Percentiles rank a stretch among this genome's conserved stretches.
phyloP scores from a whole-genome alignment of 2,329 filamentous ascomycete species.

The Thielaviopsis populi region DNA sequence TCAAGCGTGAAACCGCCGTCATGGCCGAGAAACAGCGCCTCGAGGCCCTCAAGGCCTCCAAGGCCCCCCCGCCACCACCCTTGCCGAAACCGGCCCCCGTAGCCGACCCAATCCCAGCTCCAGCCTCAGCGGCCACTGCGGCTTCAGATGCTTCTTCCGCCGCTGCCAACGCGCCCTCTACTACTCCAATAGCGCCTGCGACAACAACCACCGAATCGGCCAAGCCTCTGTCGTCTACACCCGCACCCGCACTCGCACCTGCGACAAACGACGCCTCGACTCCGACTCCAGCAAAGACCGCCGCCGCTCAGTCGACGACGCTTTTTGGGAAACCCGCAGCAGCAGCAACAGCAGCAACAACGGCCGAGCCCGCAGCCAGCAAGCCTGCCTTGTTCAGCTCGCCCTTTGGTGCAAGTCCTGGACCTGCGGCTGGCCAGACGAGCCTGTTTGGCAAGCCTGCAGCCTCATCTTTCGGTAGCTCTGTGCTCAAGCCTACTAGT shows the following conservation, averaged over 20 bases:
- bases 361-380: background rate
- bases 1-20: slow-evolving; percentile 31
- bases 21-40: slow-evolving; percentile 34
- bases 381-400: background rate
- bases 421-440: background rate
- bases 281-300: background rate
- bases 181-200: background rate
- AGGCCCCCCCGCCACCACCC: slow-evolving; percentile 30
- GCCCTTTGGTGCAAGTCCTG: background rate
- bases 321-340: background rate
- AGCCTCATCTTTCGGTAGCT: background rate
- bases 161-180: background rate
- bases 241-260: background rate
- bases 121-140: background rate
- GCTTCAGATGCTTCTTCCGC: background rate
- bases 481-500: background rate
- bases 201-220: background rate
- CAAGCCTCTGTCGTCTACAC: background rate
- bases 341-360: background rate
- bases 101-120: background rate
- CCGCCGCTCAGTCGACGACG: background rate
- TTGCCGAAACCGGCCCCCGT: slow-evolving; percentile 22
- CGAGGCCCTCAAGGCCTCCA: slow-evolving; percentile 33
- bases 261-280: background rate
- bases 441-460: slow-evolving; percentile 3